Conservation (phyloP, 78 protist species). For the Speleostelium caveatum region DNA sequence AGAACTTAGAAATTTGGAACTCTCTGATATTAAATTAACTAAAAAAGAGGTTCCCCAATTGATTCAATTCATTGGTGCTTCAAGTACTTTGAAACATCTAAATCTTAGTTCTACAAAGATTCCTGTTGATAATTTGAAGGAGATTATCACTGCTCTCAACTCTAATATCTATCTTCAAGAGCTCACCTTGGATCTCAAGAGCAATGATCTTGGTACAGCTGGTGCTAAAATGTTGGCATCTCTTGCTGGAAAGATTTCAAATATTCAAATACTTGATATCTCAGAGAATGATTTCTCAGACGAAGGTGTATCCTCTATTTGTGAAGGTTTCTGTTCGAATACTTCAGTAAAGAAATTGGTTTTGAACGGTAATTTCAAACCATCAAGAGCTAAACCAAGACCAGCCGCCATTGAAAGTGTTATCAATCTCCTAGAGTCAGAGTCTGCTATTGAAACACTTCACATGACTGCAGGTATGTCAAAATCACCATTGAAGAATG, state of each 20-base stretch:
- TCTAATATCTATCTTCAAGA: conserved; percentile 77
- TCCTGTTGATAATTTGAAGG: conserved; percentile 77
- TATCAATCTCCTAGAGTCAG: conserved; percentile 33
- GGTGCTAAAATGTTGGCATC: conserved; percentile 82
- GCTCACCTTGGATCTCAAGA: conserved; percentile 30
- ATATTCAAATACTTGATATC: conserved; percentile 55
- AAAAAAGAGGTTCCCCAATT: conserved; percentile 58
- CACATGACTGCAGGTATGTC: conserved; percentile 43
- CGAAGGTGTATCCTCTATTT: conserved; percentile 80
- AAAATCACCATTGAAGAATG: conserved; percentile 70
- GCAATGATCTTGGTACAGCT: conserved; percentile 74
- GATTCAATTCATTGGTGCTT: conserved; percentile 50
- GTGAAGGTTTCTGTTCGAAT: conserved; percentile 62
- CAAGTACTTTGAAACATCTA: conserved; percentile 41
- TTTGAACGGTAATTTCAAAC: conserved; percentile 76
- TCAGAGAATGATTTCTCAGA: conserved; percentile 84
- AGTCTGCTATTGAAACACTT: conserved; percentile 49
- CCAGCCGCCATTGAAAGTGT: conserved; percentile 71
- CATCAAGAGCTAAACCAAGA: conserved; percentile 74
- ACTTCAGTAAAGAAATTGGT: conserved; percentile 46
- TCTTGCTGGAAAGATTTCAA: conserved; percentile 47
- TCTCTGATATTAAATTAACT: conserved; percentile 71
- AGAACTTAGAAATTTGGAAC: conserved; percentile 54
- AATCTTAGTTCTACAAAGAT: conserved; percentile 61
- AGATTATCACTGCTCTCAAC: conserved; percentile 51